Percentiles rank a stretch among this genome's conserved stretches.
phyloP scores from a whole-genome alignment of 805 yeast species.

The Zygotorulaspora chibaensis region DNA sequence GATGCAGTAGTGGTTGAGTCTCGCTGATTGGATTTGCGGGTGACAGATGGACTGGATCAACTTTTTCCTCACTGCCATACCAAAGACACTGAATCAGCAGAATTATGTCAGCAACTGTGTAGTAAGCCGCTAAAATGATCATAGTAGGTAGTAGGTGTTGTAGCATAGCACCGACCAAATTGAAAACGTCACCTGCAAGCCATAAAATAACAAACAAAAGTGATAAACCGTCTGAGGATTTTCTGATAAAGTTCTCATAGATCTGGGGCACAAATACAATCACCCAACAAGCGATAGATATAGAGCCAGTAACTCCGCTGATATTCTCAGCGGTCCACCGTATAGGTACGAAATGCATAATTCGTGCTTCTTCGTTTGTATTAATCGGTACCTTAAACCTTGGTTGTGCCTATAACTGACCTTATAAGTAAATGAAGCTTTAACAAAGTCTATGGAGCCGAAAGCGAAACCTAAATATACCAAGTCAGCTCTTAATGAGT shows the following conservation, averaged over 20 bases:
- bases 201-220: slow-evolving; percentile 81
- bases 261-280: slow-evolving; percentile 97
- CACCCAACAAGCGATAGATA: slow-evolving; percentile 96
- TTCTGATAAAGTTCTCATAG: slow-evolving; percentile 81
- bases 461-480: too few relatives aligned
- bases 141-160: slow-evolving; percentile 93
- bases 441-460: neutral
- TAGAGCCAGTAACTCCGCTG: slow-evolving; percentile 69
- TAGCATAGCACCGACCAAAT: slow-evolving; percentile 82
- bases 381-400: neutral
- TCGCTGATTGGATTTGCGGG: slow-evolving; percentile 85
- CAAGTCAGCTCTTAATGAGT: too few relatives aligned
- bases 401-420: neutral
- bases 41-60: slow-evolving; percentile 74
- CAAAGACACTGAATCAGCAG: slow-evolving; percentile 77
- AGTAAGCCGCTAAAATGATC: slow-evolving; percentile 87
- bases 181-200: slow-evolving; percentile 92
- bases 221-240: slow-evolving; percentile 87
- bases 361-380: neutral
- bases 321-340: slow-evolving; percentile 64
- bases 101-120: slow-evolving; percentile 85
- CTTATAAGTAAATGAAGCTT: neutral
- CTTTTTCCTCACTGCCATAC: slow-evolving; percentile 56
- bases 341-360: slow-evolving; percentile 42
- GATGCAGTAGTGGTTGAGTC: slow-evolving; percentile 27